Evolutionary conservation across 345 rosid genomes (phyloP).

Genomic region (Pistacia atlantica): DNA sequence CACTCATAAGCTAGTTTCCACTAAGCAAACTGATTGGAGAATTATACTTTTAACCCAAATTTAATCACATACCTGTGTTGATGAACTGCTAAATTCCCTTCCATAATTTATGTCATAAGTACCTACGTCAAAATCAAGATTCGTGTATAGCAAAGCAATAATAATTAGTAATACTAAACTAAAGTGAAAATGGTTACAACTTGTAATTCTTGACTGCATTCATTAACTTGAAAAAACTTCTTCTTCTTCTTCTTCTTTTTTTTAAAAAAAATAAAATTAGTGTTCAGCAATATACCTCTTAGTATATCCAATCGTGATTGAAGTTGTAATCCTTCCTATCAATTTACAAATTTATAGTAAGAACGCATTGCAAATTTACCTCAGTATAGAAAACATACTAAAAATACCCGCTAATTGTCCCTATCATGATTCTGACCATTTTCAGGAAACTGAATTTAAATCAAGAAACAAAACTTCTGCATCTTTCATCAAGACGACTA

Average conservation of each 20-base stretch:
- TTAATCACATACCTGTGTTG: slow-evolving; percentile 35
- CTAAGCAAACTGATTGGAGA: background rate
- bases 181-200: background rate
- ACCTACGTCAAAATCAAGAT: slow-evolving; percentile 31
- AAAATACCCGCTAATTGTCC: background rate
- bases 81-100: slow-evolving; percentile 17
- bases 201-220: background rate
- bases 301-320: slow-evolving; percentile 68
- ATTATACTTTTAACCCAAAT: background rate
- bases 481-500: background rate
- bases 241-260: too few relatives aligned
- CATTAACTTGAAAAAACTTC: background rate
- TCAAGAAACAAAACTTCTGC: too few relatives aligned
- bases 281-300: slow-evolving; percentile 41
- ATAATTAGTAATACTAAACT: background rate
- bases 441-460: background rate
- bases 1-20: background rate
- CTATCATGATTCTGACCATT: background rate
- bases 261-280: background rate
- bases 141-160: background rate
- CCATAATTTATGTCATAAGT: slow-evolving; percentile 21
- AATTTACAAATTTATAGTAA: background rate
- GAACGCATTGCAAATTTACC: background rate
- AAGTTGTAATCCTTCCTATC: slow-evolving; percentile 61
- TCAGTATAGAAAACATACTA: background rate